These are phyloP conservation scores for Sarocladium oryzae DNA, from an alignment of 2,329 filamentous ascomycete genomes.

Conservation along the genomic window DNA sequence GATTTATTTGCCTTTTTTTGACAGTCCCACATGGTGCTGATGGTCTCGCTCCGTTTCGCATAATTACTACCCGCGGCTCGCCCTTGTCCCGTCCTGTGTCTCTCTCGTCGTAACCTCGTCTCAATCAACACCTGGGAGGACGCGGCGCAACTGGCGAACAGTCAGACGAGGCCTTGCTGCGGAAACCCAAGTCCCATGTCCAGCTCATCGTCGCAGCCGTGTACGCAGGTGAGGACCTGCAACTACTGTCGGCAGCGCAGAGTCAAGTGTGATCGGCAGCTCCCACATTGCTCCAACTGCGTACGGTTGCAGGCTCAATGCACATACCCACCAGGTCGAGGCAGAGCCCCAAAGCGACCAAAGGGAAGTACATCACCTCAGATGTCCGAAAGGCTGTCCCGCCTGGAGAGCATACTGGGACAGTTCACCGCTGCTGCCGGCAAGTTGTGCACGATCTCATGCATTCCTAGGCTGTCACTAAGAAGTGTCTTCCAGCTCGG, in stretches of 20 bases:
- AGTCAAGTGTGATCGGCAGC: not conserved
- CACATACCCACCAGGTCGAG: not conserved
- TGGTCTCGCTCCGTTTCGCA: too few species aligned
- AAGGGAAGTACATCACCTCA: not conserved
- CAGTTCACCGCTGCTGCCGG: not conserved
- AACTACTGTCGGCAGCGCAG: not conserved
- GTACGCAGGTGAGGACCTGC: not conserved
- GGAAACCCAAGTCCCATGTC: too few species aligned
- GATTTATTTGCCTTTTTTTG: too few species aligned
- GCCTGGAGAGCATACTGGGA: not conserved
- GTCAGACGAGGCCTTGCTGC: too few species aligned
- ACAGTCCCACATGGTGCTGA: too few species aligned
- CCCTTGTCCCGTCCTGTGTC: too few species aligned
- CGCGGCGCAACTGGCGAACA: too few species aligned
- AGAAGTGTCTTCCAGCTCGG: not conserved
- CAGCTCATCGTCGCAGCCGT: not conserved
- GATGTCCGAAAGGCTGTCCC: not conserved
- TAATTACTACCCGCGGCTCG: too few species aligned
- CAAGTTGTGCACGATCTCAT: not conserved
- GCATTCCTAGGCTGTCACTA: not conserved
- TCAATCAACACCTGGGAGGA: too few species aligned
- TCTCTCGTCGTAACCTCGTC: too few species aligned
- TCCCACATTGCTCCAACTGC: not conserved
- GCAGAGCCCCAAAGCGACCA: not conserved
- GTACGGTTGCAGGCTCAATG: not conserved